Evolutionary conservation across 345 rosid species (phyloP).

Genomic region (Syzygium oleosum): DNA sequence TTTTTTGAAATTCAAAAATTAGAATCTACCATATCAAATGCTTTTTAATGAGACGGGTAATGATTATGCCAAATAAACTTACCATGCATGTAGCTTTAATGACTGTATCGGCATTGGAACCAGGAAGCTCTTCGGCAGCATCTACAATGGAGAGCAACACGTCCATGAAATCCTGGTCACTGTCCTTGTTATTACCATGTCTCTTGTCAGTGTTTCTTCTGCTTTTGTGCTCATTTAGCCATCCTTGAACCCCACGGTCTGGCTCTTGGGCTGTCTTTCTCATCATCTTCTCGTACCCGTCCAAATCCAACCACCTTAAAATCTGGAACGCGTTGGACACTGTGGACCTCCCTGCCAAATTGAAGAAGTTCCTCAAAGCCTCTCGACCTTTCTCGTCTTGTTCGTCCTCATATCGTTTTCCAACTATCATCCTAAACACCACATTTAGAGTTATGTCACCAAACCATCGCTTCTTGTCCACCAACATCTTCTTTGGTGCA

Average conservation of each 20-base stretch:
- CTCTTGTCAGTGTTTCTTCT: not conserved
- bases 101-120: conserved; percentile 8
- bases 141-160: conserved; percentile 7
- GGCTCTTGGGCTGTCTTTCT: conserved; percentile 7
- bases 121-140: not conserved
- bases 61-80: not conserved
- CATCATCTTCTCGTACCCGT: conserved; percentile 20
- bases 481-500: not conserved
- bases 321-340: conserved; percentile 17
- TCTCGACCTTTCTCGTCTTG: not conserved
- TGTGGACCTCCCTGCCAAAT: conserved; percentile 5
- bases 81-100: conserved; percentile 21
- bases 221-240: conserved; percentile 31
- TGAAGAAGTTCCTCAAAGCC: not conserved
- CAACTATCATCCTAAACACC: conserved; percentile 9
- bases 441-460: conserved; percentile 11
- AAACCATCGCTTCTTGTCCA: conserved; percentile 24
- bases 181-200: not conserved
- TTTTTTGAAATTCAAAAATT: no score
- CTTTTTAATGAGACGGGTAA: not conserved
- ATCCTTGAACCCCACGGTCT: conserved; percentile 8
- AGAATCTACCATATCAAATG: not conserved
- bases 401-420: conserved; percentile 1
- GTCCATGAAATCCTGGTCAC: conserved; percentile 23
- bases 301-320: conserved; percentile 23